These are phyloP conservation scores for Sporothrix dimorphospora DNA, from an alignment of 2,329 filamentous ascomycete genomes.

Conservation along the genomic window DNA sequence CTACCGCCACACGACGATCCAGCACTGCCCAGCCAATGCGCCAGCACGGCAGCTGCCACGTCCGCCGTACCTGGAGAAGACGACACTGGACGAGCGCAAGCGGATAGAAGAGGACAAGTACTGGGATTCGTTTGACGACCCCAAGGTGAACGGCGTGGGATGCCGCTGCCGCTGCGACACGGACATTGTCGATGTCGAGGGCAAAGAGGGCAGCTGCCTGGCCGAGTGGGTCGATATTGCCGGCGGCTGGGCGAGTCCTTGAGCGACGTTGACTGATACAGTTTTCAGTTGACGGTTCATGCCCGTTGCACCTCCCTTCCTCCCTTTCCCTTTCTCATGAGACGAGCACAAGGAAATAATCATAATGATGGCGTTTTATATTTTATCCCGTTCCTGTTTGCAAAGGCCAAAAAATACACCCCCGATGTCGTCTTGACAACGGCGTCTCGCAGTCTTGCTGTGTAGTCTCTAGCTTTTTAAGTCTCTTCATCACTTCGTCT, in stretches of 20 bases:
- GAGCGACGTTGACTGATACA: background rate
- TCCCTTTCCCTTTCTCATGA: background rate
- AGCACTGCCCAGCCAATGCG: slow-evolving; percentile 96
- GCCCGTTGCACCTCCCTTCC: background rate
- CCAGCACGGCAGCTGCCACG: slow-evolving; percentile 83
- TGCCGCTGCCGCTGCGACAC: slow-evolving; percentile 97
- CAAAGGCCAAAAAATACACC: slow-evolving; percentile 13
- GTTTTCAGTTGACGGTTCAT: too few relatives aligned
- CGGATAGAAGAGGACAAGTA: slow-evolving; percentile 92
- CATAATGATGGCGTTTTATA: slow-evolving; percentile 31
- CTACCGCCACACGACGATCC: slow-evolving; percentile 97
- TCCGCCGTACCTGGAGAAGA: slow-evolving; percentile 78
- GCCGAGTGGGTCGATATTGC: slow-evolving; percentile 97
- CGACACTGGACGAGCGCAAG: slow-evolving; percentile 78
- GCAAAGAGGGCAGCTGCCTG: slow-evolving; percentile 93
- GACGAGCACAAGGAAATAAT: slow-evolving; percentile 29
- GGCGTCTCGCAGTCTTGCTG: background rate
- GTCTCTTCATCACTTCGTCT: background rate
- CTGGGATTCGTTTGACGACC: slow-evolving; percentile 84
- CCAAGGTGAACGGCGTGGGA: slow-evolving; percentile 94
- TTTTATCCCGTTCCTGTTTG: background rate
- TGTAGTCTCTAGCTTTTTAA: background rate
- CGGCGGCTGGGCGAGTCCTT: slow-evolving; percentile 75
- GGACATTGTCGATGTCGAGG: slow-evolving; percentile 96
- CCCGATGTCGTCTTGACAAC: background rate